Conservation (phyloP, 306 rosid species). For the Prunus mume region DNA sequence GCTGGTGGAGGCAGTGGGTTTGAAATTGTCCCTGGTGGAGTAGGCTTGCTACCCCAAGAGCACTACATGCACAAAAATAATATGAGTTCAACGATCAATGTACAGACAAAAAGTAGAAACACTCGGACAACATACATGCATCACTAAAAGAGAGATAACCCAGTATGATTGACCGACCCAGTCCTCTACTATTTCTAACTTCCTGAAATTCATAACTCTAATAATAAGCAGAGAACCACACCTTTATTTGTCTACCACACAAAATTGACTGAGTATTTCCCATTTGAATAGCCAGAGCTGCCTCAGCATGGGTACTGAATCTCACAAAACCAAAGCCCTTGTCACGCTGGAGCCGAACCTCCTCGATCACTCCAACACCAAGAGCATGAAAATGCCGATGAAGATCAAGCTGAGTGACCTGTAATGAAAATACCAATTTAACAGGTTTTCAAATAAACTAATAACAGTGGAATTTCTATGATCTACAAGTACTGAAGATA, state of each 20-base stretch:
- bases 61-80: conserved; percentile 45
- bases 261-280: conserved; percentile 77
- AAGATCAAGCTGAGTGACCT: conserved; percentile 86
- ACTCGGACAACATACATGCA: neutral
- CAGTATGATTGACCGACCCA: neutral
- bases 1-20: conserved; percentile 97
- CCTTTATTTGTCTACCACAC: conserved; percentile 85
- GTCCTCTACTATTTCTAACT: neutral
- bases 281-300: conserved; percentile 93
- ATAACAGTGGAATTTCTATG: neutral
- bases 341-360: conserved; percentile 93
- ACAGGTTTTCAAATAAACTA: neutral
- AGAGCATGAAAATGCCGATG: conserved; percentile 88
- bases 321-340: conserved; percentile 99
- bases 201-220: neutral
- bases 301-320: conserved; percentile 77
- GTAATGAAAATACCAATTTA: conserved; percentile 16
- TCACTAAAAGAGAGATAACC: neutral
- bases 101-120: neutral
- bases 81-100: neutral
- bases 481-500: neutral
- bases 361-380: conserved; percentile 95
- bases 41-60: conserved; percentile 99
- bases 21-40: conserved; percentile 90
- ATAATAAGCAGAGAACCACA: conserved; percentile 18